Conservation (phyloP, 1,284 basidiomycete genomes). For the Cerrena zonata region DNA sequence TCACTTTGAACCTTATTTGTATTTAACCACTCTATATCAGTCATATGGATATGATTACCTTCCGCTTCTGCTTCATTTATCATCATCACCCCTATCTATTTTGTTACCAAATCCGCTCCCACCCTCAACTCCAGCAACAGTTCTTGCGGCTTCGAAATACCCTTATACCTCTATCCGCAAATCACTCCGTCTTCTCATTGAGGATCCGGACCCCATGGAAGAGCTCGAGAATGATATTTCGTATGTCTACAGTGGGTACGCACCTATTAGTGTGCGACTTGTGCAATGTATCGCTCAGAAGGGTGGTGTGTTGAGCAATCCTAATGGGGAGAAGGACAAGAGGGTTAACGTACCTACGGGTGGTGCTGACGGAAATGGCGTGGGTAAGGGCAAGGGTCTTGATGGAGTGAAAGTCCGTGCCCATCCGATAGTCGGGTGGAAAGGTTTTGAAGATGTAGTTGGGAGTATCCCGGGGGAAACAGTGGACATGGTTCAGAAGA, state of each 20-base stretch:
- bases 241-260: slow-evolving; percentile 95
- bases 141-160: slow-evolving; percentile 45
- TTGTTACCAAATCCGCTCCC: slow-evolving; percentile 61
- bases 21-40: slow-evolving; percentile 48
- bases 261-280: slow-evolving; percentile 85
- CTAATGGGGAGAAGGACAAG: slow-evolving; percentile 52
- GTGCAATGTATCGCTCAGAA: slow-evolving; percentile 91
- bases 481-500: slow-evolving; percentile 72
- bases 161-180: slow-evolving; percentile 75
- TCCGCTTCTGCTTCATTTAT: slow-evolving; percentile 77
- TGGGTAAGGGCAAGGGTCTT: slow-evolving; percentile 27
- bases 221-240: slow-evolving; percentile 89
- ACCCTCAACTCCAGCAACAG: slow-evolving; percentile 38
- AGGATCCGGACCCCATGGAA: slow-evolving; percentile 73
- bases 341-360: slow-evolving; percentile 13
- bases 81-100: slow-evolving; percentile 65
- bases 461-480: slow-evolving; percentile 78
- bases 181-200: slow-evolving; percentile 85
- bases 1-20: slow-evolving; percentile 9
- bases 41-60: slow-evolving; percentile 88
- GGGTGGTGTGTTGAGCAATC: slow-evolving; percentile 77
- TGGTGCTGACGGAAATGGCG: slow-evolving; percentile 33
- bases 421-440: slow-evolving; percentile 92
- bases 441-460: slow-evolving; percentile 89
- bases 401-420: slow-evolving; percentile 57